Evolutionary conservation across 768 basidiomycete genomes (phyloP).

Genomic region (Ephemerocybe angulata): DNA sequence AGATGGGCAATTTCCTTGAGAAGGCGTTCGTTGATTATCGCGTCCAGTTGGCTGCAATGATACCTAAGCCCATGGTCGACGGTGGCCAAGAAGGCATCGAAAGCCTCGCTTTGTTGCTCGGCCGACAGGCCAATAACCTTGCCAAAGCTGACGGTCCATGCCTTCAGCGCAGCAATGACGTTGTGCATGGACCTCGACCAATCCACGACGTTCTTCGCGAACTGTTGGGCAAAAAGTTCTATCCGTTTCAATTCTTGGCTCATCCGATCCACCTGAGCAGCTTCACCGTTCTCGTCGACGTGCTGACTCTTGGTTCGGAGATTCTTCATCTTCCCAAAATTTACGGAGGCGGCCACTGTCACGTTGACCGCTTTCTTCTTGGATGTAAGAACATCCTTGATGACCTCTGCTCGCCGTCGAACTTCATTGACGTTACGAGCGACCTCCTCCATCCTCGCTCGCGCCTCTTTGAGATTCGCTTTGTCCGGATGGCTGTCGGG

Average conservation of each 20-base stretch:
- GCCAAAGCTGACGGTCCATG: constrained; percentile 66
- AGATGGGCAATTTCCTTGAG: constrained; percentile 57
- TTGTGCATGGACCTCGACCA: constrained; percentile 57
- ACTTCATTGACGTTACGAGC: constrained; percentile 78
- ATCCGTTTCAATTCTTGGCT: constrained; percentile 54
- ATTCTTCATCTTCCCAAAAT: constrained; percentile 58
- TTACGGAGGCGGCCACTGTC: constrained; percentile 53
- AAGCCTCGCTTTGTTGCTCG: constrained; percentile 53
- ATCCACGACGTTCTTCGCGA: constrained; percentile 58
- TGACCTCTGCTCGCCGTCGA: constrained; percentile 70
- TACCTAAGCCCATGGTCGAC: constrained; percentile 52
- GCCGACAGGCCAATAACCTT: constrained; percentile 59
- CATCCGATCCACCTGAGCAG: constrained; percentile 50
- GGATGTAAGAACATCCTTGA: constrained; percentile 65
- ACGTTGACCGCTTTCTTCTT: constrained; percentile 39
- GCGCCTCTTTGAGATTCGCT: constrained; percentile 49
- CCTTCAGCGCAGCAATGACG: constrained; percentile 45
- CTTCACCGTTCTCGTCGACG: constrained; percentile 35
- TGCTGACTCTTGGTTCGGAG: constrained; percentile 25
- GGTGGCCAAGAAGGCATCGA: constrained; percentile 65
- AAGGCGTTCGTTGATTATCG: constrained; percentile 48
- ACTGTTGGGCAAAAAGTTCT: constrained; percentile 55
- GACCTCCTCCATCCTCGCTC: constrained; percentile 62
- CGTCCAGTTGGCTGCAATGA: constrained; percentile 51
- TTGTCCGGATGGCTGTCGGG: constrained; percentile 67